Percentiles rank a stretch among this genome's conserved stretches.
Evolutionary conservation across 768 basidiomycete genomes (phyloP).

Genomic region (Boletus rubropictus): DNA sequence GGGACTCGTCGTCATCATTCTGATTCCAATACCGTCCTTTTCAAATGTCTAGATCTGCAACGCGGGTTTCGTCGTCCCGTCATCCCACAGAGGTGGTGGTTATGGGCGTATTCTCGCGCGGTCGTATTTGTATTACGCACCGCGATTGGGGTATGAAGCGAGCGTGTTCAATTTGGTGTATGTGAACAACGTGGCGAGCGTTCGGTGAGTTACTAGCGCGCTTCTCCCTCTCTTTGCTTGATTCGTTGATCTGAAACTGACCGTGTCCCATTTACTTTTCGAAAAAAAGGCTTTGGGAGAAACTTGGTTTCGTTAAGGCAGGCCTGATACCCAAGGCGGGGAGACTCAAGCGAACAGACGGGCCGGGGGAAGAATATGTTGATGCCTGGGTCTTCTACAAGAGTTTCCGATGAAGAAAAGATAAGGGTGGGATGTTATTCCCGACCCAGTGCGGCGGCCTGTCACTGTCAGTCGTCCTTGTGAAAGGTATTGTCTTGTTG

Average conservation of each 20-base stretch:
- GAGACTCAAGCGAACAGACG: slow-evolving; percentile 58
- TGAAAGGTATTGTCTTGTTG: background rate
- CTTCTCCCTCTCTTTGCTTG: background rate
- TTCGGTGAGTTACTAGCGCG: slow-evolving; percentile 38
- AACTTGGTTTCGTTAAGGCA: slow-evolving; percentile 70
- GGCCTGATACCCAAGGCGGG: slow-evolving; percentile 77
- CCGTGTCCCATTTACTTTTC: background rate
- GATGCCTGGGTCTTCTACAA: slow-evolving; percentile 86
- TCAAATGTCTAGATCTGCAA: slow-evolving; percentile 64
- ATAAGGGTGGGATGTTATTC: too few relatives aligned
- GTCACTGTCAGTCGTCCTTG: background rate
- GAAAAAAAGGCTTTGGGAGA: slow-evolving; percentile 61
- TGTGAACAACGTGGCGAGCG: slow-evolving; percentile 72
- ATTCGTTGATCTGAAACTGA: background rate
- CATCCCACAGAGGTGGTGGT: slow-evolving; percentile 53
- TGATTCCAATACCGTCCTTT: background rate
- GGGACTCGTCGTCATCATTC: background rate
- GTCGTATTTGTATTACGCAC: slow-evolving; percentile 79
- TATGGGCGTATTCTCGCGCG: slow-evolving; percentile 68
- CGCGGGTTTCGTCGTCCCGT: slow-evolving; percentile 79
- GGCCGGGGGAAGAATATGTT: slow-evolving; percentile 76
- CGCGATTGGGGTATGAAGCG: slow-evolving; percentile 66
- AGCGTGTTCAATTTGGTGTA: slow-evolving; percentile 93
- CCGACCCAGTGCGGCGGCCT: background rate
- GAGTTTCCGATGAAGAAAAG: slow-evolving; percentile 45